Base-by-base conservation (phyloP, 1,139 yeast genomes). In the Nematodospora anomalae region DNA sequence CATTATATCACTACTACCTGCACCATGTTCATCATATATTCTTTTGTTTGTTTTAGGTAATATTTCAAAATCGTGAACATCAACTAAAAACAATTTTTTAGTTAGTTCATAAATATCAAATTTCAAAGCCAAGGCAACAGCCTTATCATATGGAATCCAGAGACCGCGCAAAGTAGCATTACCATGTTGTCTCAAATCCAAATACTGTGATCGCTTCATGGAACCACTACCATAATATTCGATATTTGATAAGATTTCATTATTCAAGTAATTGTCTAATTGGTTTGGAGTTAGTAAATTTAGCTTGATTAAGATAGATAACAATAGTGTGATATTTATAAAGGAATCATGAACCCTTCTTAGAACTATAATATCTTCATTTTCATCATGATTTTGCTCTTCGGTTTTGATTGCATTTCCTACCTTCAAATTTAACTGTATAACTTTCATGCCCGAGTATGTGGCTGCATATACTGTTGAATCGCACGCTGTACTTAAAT, bases 111-210 rank as follows among this genome's bases (percentile, higher is more conserved):
- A 71, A 30, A 71, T 51, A 45, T 70, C 75, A 41, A 70, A 67
- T 38, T 60, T 61, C 24, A 62, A 51, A n/a, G 74, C 68, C 16
- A 69, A 46, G 15, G 54, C 45, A 14, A 71, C 73, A 0, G 76
- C 75, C 44, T 59, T 64, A 42, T 70, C 76, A 49, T 68, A 71
- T 3, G 76, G 64, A 18, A 71, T 57, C 76, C 76, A 71, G 15
- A 68, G 41, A 0, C 76, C 76, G 26, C 58, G 50, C 21, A 70
- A 43, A 27, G 42, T 45, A 5, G 42, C 28, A 37, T 59, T 58
- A 14, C 53, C 58, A 44, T 62, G 61, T 6, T 45, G 34, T 3
- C 62, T 46, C 30, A 53, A 59, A 49, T 71, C 73, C 39, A 61
- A 55, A 42, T 46, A 60, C 22, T 55, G 52, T 3, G 58, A 47